Conservation (phyloP, 495 filamentous ascomycete species). For the Xylaria venustula region DNA sequence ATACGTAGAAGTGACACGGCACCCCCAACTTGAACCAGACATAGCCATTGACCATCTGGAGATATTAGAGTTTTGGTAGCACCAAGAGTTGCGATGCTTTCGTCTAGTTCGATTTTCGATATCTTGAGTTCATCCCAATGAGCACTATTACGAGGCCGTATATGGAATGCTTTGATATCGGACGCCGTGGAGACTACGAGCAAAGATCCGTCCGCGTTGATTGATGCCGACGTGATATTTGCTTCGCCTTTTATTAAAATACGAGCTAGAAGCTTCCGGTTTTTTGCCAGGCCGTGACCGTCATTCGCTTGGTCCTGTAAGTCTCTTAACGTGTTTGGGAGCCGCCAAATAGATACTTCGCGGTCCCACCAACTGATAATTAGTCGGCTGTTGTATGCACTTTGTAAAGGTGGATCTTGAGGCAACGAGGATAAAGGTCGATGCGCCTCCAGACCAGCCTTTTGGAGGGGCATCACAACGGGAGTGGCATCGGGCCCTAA, state of each 20-base stretch:
- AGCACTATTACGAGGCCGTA: conserved; percentile 42
- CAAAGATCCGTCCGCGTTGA: conserved; percentile 70
- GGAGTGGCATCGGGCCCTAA: conserved; percentile 82
- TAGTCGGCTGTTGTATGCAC: conserved; percentile 66
- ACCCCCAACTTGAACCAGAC: conserved; percentile 76
- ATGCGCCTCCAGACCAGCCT: conserved; percentile 79
- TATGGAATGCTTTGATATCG: conserved; percentile 76
- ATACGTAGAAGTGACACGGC: conserved; percentile 62
- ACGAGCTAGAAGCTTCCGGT: conserved; percentile 64
- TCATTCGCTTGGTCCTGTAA: conserved; percentile 40
- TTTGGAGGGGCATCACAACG: conserved; percentile 73
- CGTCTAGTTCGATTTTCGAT: conserved; percentile 62
- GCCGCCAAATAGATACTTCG: conserved; percentile 80
- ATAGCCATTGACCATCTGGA: conserved; percentile 70
- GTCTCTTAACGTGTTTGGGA: conserved; percentile 49
- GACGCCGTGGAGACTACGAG: conserved; percentile 74
- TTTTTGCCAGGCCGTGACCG: conserved; percentile 36
- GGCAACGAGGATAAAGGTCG: conserved; percentile 75
- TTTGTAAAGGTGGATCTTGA: conserved; percentile 67
- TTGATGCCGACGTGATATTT: conserved; percentile 76
- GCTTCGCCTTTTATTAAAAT: conserved; percentile 80
- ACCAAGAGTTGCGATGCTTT: conserved; percentile 49
- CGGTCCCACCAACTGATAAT: conserved; percentile 93
- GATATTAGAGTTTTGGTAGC: conserved; percentile 75
- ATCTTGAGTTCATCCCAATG: conserved; percentile 59